Evolutionary conservation across 257 asterid species (phyloP), one percentile per base, ranked within the genome.

Genomic region (Petrea volubilis): DNA sequence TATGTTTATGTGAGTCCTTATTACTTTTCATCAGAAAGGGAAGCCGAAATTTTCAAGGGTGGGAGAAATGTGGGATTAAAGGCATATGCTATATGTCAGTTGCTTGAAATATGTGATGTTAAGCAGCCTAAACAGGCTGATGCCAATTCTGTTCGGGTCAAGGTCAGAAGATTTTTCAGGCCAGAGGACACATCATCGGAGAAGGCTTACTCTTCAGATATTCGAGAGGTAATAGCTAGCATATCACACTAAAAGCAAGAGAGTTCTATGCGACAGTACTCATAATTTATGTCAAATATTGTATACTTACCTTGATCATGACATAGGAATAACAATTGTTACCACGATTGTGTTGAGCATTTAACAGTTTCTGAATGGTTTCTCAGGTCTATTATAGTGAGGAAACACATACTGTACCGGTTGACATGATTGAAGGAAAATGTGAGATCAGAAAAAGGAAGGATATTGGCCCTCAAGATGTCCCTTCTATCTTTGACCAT

Each of bases 11-110:
- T 88, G 67, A 81, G 86, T 65, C 95, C 96, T 8, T 78, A 79
- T 80, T 73, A 80, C 83, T 86, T 91, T 80, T 78, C 75, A 53
- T 63, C 80, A 44, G 92, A 80, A 79, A 88, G 75, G 79, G 96
- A 85, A 60, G 64, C 75, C 71, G 95, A 79, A 77, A 69, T 80
- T 65, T 83, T 82, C 77, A 91, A 91, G 82, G 83, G 92, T 31
- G 97, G 97, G 58, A 89, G 93, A 81, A 94, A 94, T 80, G 97
- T 94, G 56, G 98, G 99, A 33, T 74, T 94, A 76, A 91, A 79
- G 85, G 89, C 97, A 27, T 83, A 84, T 77, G 88, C 74, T 53
- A 64, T 94, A 50, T 89, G 97, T 74, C 97, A 91, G 78, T 74
- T 94, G 74, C 87, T 90, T 62, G 95, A 88, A 77, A 80, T 94